Conservation (phyloP, 2,329 filamentous ascomycete species). For the Daldinia eschscholtzii region DNA sequence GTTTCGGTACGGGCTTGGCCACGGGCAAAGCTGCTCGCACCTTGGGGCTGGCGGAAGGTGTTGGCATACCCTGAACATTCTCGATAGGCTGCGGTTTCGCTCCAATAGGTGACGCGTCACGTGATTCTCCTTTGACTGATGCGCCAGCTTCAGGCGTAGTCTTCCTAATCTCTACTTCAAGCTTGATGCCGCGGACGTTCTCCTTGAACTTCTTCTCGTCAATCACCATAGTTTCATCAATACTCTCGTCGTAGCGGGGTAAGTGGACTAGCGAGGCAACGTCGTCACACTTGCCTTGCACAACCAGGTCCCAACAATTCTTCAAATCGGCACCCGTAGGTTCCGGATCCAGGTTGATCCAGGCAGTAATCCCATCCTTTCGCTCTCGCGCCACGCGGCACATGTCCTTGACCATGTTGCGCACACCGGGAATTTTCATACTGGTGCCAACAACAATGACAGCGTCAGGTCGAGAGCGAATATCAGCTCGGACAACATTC, state of each 20-base stretch:
- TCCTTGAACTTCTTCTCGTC: conserved; percentile 60
- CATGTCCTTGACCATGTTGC: conserved; percentile 89
- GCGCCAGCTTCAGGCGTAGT: conserved; percentile 39
- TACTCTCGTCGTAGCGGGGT: conserved; percentile 68
- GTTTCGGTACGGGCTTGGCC: conserved; percentile 61
- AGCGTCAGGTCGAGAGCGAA: conserved; percentile 88
- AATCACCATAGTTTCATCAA: conserved; percentile 63
- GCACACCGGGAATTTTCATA: conserved; percentile 92
- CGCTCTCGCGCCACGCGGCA: conserved; percentile 87
- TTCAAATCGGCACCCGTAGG: conserved; percentile 87
- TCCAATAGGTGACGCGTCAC: conserved; percentile 46
- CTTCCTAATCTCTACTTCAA: conserved; percentile 60
- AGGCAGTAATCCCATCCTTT: conserved; percentile 87
- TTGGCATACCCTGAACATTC: conserved; percentile 65
- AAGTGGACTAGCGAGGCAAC: conserved; percentile 80
- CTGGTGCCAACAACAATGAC: conserved; percentile 96
- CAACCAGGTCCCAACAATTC: conserved; percentile 92
- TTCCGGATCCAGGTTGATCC: conserved; percentile 92
- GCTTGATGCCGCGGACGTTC: conserved; percentile 54
- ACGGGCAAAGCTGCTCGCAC: conserved; percentile 57
- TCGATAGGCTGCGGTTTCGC: conserved; percentile 58
- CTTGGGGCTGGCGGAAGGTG: conserved; percentile 69
- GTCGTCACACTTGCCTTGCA: conserved; percentile 88
- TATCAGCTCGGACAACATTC: conserved; percentile 86
- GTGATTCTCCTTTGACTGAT: conserved; percentile 46